Evolutionary conservation across 1,284 basidiomycete species (phyloP).

Genomic region (Meripilus lineatus): DNA sequence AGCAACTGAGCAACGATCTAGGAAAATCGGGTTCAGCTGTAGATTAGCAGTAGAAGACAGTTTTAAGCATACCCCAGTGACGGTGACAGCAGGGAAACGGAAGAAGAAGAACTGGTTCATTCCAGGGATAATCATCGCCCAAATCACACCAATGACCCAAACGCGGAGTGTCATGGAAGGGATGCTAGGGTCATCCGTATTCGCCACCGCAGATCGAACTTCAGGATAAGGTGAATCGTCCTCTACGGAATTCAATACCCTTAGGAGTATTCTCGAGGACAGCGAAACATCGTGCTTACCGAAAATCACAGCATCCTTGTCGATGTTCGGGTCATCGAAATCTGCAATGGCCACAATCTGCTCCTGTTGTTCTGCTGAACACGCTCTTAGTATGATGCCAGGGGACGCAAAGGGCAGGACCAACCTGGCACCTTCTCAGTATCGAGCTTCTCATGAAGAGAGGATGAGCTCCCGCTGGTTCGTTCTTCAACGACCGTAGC

Average conservation of each 20-base stretch:
- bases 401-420: background rate
- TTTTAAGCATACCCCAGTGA: slow-evolving; percentile 23
- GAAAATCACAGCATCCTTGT: slow-evolving; percentile 25
- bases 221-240: slow-evolving; percentile 59
- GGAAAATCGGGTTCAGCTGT: background rate
- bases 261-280: background rate
- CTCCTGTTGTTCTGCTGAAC: slow-evolving; percentile 8
- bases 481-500: slow-evolving; percentile 1
- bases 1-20: slow-evolving; percentile 60
- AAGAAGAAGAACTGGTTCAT: slow-evolving; percentile 44
- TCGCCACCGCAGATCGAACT: slow-evolving; percentile 62
- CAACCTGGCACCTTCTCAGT: background rate
- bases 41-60: slow-evolving; percentile 9
- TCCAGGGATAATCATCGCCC: slow-evolving; percentile 39
- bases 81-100: slow-evolving; percentile 30
- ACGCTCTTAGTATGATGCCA: no score
- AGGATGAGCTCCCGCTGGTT: background rate
- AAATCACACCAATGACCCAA: slow-evolving; percentile 51
- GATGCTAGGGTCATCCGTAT: slow-evolving; percentile 58
- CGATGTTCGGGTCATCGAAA: slow-evolving; percentile 53
- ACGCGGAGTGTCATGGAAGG: slow-evolving; percentile 54
- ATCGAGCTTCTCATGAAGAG: slow-evolving; percentile 1
- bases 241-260: slow-evolving; percentile 23
- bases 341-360: slow-evolving; percentile 26
- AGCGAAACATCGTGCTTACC: slow-evolving; percentile 12